A percentile compares a stretch with the other conserved stretches of the same genome.
Evolutionary conservation across 768 basidiomycete species (phyloP).

Genomic region (Pleurotus pulmonarius): DNA sequence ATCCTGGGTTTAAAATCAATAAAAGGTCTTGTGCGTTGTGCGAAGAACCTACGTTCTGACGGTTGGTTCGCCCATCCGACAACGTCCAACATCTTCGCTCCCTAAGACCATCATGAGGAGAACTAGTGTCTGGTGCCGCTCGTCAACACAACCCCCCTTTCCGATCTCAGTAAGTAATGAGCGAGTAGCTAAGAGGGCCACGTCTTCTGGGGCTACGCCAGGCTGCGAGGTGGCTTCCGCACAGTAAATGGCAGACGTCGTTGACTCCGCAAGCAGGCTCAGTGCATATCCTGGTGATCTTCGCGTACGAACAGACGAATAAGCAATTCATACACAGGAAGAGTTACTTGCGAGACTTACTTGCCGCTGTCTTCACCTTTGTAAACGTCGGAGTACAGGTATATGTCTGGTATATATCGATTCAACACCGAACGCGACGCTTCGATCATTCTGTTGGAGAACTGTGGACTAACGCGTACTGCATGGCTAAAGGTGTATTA

Average conservation of each 20-base stretch:
- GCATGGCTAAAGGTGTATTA: conserved; percentile 61
- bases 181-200: conserved; percentile 79
- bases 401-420: conserved; percentile 96
- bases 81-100: conserved; percentile 93
- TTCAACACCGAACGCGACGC: conserved; percentile 89
- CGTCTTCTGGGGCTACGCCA: conserved; percentile 87
- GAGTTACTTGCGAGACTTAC: conserved; percentile 40
- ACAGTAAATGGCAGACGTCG: conserved; percentile 84
- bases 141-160: conserved; percentile 86
- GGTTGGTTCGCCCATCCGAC: conserved; percentile 82
- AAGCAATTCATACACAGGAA: too few species aligned
- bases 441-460: conserved; percentile 97
- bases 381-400: conserved; percentile 97
- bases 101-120: conserved; percentile 93
- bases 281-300: conserved; percentile 97
- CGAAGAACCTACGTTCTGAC: conserved; percentile 60
- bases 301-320: neutral
- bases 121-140: conserved; percentile 82
- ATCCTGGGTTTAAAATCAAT: conserved; percentile 47
- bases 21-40: neutral
- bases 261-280: conserved; percentile 87
- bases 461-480: conserved; percentile 94
- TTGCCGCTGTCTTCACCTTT: conserved; percentile 97
- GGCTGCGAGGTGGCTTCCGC: conserved; percentile 83
- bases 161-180: conserved; percentile 76